phyloP scores from a whole-genome alignment of 495 filamentous ascomycete species.

The Endocarpon pusillum region DNA sequence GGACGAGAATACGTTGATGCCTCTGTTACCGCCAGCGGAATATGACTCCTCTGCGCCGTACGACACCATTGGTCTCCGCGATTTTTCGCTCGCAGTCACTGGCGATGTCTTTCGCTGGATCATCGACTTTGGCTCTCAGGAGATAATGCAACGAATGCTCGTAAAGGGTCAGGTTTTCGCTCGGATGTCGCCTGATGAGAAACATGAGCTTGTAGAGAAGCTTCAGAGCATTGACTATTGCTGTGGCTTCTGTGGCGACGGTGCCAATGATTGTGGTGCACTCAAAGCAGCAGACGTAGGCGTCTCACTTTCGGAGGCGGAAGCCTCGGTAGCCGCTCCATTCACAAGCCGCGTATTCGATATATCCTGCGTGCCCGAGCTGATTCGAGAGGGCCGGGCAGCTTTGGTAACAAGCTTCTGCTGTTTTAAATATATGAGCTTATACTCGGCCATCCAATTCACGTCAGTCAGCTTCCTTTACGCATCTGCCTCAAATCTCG shows the following conservation, averaged over 20 bases:
- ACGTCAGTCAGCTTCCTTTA: conserved; percentile 97
- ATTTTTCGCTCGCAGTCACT: conserved; percentile 76
- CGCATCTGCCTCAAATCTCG: conserved; percentile 84
- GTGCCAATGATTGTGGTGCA: conserved; percentile 95
- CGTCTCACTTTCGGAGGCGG: conserved; percentile 95
- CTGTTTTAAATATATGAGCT: conserved; percentile 99
- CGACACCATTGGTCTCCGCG: conserved; percentile 55
- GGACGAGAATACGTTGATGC: conserved; percentile 63
- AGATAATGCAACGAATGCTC: conserved; percentile 56
- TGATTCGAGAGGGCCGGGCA: conserved; percentile 89
- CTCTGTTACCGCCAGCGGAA: conserved; percentile 46
- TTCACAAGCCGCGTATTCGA: conserved; percentile 95
- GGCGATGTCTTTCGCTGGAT: conserved; percentile 97
- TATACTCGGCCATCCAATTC: conserved; percentile 98
- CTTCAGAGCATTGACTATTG: conserved; percentile 93
- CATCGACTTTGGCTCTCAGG: conserved; percentile 68
- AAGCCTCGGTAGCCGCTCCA: conserved; percentile 92
- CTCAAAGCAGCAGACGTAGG: conserved; percentile 96
- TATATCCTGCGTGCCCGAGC: conserved; percentile 86
- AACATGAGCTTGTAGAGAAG: conserved; percentile 94
- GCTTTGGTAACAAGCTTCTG: conserved; percentile 95
- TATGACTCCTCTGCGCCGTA: conserved; percentile 72
- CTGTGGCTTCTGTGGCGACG: conserved; percentile 92
- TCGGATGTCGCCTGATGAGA: conserved; percentile 97
- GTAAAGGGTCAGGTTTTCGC: conserved; percentile 88